Evolutionary conservation across 73 alveolate species (phyloP).

Genomic region (Paramecium tetraurelia): DNA sequence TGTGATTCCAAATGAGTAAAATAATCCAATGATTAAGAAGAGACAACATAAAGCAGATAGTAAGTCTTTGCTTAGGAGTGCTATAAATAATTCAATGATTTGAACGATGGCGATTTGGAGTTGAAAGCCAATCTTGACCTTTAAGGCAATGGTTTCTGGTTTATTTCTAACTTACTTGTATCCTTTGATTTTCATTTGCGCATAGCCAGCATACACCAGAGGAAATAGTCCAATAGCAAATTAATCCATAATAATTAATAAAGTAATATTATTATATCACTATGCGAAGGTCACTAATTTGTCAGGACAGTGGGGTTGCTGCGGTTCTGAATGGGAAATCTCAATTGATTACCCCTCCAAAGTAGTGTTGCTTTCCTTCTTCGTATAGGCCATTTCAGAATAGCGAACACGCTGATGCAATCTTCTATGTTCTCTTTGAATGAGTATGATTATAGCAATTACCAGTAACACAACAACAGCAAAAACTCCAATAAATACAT

Average conservation of each 20-base stretch:
- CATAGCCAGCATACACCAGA: background rate
- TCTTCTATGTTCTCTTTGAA: background rate
- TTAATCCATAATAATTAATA: background rate
- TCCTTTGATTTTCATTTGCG: background rate
- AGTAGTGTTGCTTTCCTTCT: background rate
- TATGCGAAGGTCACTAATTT: conserved; percentile 11
- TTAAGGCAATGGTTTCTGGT: background rate
- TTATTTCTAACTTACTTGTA: background rate
- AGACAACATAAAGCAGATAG: background rate
- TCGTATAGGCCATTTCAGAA: background rate
- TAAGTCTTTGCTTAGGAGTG: background rate
- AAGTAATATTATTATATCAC: background rate
- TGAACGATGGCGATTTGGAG: background rate
- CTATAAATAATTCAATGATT: background rate
- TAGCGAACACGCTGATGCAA: background rate
- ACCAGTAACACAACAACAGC: background rate
- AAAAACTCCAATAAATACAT: background rate
- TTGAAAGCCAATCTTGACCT: background rate
- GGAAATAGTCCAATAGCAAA: background rate
- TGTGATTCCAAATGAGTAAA: conserved; percentile 5
- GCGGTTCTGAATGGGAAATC: background rate
- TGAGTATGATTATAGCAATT: background rate
- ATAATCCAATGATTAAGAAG: background rate
- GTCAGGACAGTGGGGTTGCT: background rate
- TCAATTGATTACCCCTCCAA: background rate